Conservation (phyloP, 2,329 filamentous ascomycete species). For the Sporothrix pseudoabietina region DNA sequence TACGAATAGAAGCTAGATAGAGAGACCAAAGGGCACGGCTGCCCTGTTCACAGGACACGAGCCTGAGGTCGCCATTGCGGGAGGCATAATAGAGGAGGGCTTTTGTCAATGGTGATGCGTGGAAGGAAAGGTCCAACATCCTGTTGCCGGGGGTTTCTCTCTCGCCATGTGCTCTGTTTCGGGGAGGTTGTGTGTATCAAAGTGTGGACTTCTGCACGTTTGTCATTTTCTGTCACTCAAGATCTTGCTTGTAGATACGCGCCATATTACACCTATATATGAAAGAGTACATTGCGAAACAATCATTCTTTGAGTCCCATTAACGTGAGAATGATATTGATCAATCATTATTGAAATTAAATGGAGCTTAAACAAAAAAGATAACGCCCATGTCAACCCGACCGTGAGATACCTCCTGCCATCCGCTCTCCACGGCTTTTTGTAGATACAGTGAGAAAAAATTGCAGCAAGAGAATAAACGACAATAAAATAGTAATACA, state of each 20-base stretch:
- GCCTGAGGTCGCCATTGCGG: not conserved
- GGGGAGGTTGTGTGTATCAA: not conserved
- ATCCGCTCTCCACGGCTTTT: not conserved
- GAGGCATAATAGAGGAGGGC: not conserved
- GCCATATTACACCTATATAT: not conserved
- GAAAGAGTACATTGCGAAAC: conserved; percentile 9
- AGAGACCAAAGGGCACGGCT: not conserved
- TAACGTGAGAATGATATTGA: not conserved
- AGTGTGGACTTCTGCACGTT: not conserved
- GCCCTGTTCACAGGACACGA: not conserved
- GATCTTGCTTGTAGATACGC: conserved; percentile 20
- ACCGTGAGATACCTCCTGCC: not conserved
- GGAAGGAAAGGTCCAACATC: not conserved
- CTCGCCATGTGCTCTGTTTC: not conserved
- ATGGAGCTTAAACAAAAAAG: not conserved
- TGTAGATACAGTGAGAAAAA: not conserved
- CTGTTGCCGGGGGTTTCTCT: not conserved
- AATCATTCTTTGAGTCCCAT: not conserved
- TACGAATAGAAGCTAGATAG: not conserved
- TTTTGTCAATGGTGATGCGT: not conserved
- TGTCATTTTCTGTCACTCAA: conserved; percentile 11
- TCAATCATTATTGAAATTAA: not conserved
- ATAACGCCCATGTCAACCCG: not conserved
- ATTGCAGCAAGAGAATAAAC: not conserved
- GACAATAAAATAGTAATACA: not conserved